phyloP scores from a whole-genome alignment of 140 eudicot species.

The Flaveria floridana region DNA sequence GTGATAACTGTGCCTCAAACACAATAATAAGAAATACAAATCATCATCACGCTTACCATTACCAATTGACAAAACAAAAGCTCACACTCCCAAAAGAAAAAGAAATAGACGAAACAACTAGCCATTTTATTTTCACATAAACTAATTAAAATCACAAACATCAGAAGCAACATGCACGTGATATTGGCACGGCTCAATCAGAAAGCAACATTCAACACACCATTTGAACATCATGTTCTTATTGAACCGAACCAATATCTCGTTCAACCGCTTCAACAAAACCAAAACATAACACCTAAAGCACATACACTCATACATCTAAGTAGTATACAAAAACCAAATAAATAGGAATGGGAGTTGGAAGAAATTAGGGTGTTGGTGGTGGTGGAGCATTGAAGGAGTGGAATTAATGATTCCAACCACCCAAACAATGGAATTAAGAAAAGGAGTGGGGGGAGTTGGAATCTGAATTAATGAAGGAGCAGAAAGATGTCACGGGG shows the following conservation, averaged over 20 bases:
- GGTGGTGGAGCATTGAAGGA: conserved; percentile 42
- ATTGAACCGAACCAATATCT: conserved; percentile 75
- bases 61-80: background rate
- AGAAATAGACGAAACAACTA: background rate
- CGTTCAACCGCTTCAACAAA: conserved; percentile 36
- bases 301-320: background rate
- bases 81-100: background rate
- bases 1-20: no score
- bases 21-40: no score
- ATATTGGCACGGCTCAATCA: conserved; percentile 80
- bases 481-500: conserved; percentile 44
- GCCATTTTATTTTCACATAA: no score
- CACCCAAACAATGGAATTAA: conserved; percentile 34
- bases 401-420: conserved; percentile 46
- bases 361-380: background rate
- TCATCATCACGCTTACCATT: background rate
- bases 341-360: conserved; percentile 18
- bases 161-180: conserved; percentile 43
- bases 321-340: background rate
- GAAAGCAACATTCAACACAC: conserved; percentile 31
- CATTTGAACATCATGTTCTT: conserved; percentile 37
- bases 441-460: conserved; percentile 35
- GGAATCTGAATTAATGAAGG: conserved; percentile 50
- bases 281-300: background rate
- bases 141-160: background rate